Evolutionary conservation across 2,329 filamentous ascomycete species (phyloP).

Genomic region (Malbranchea cinnamomea): DNA sequence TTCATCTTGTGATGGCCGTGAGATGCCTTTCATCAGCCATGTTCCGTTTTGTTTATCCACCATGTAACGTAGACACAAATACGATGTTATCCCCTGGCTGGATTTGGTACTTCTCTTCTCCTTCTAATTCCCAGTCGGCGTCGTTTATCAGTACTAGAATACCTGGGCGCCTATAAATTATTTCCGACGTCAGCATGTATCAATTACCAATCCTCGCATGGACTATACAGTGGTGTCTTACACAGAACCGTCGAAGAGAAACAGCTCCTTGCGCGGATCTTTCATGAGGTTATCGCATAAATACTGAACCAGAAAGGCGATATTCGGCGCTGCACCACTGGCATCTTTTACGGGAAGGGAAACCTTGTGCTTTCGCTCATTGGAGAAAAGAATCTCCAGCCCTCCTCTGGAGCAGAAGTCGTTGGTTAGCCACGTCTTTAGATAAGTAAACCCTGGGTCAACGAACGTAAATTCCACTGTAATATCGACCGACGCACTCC

Average conservation of each 20-base stretch:
- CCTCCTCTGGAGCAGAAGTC: constrained; percentile 49
- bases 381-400: constrained; percentile 83
- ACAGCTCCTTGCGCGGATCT: constrained; percentile 72
- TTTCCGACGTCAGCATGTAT: constrained; percentile 11
- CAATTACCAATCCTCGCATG: background rate
- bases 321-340: constrained; percentile 47
- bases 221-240: constrained; percentile 38
- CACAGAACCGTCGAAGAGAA: constrained; percentile 78
- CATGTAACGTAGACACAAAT: constrained; percentile 93
- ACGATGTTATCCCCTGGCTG: constrained; percentile 73
- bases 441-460: constrained; percentile 5
- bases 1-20: too few species aligned
- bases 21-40: too few species aligned
- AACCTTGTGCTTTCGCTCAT: constrained; percentile 59
- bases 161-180: constrained; percentile 60
- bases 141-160: constrained; percentile 97
- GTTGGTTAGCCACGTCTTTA: background rate
- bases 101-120: constrained; percentile 78
- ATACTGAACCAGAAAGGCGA: constrained; percentile 62
- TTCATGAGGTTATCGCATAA: constrained; percentile 74
- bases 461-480: constrained; percentile 61
- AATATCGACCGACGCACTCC: constrained; percentile 39
- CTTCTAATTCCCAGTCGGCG: constrained; percentile 95
- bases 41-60: constrained; percentile 41
- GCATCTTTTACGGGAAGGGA: constrained; percentile 49